Evolutionary conservation across 108 stramenopile species (phyloP), one percentile per base, ranked within the genome.

Genomic region (Seminavis robusta): DNA sequence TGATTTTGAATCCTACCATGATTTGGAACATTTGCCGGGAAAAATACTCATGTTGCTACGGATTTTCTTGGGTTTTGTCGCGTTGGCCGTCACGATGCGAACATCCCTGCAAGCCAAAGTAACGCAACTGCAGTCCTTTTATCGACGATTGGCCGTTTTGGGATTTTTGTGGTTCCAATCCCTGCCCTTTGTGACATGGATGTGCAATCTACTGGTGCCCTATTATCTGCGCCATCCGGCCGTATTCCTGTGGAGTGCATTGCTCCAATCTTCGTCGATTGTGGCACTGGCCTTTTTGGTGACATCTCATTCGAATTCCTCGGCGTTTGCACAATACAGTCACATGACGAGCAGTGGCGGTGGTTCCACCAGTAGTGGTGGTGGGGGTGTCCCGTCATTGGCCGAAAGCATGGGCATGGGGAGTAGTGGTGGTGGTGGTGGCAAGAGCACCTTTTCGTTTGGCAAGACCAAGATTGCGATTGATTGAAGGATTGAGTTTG

Each of bases 1-100:
- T 44, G 91, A 93, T 21, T 93, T 93, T 72, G 88, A 93, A 57
- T 79, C 81, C 19, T 89, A 89, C 56, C 91, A 93, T 59, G 78
- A 79, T 30, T 59, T 89, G 33, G 87, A 87, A 52, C 86, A 93
- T 62, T 67, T 77, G 28, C 91, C 91, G 19, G 91, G 91, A 10
- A 72, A 72, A 51, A 68, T 81, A 0, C 56, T 93, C 15, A 87
- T 93, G 84, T 36, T 71, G 1, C 56, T 85, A 28, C 80, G 91
- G n/a, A 56, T 93, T 19, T 20, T 70, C 6, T 57, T 86, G 13
- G 87, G 83, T 3, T 27, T 87, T 20, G 50, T 83, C 25, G 59
- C 75, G 7, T 54, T 83, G 37, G 76, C 66, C 1, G 77, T 81
- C 1, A 67, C 74, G 42, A 50, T 86, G 8, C 73, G 80, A 44